These are phyloP conservation scores for Phytophthora uliginosa DNA, from an alignment of 352 stramenopile genomes.

Conservation along the genomic window DNA sequence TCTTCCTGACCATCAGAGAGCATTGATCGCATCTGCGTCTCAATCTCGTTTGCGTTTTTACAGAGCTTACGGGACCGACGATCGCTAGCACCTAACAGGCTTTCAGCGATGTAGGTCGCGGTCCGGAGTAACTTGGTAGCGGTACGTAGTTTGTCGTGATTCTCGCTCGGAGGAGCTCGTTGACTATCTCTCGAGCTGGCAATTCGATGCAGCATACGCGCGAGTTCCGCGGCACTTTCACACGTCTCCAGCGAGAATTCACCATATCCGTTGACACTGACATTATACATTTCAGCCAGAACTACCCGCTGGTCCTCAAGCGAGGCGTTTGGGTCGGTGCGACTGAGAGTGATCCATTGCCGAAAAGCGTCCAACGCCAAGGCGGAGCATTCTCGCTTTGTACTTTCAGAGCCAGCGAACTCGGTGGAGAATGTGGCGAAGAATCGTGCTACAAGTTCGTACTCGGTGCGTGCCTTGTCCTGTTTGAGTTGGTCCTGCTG, in stretches of 20 bases:
- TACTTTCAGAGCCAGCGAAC: slow-evolving; percentile 60
- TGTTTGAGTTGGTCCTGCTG: slow-evolving; percentile 37
- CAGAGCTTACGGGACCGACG: slow-evolving; percentile 50
- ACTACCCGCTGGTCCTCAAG: slow-evolving; percentile 52
- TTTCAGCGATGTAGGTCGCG: slow-evolving; percentile 63
- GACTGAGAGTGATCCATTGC: slow-evolving; percentile 46
- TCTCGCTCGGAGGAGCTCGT: slow-evolving; percentile 14
- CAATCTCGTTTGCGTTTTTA: slow-evolving; percentile 60
- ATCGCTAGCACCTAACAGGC: slow-evolving; percentile 64
- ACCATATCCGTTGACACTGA: slow-evolving; percentile 61
- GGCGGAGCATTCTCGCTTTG: slow-evolving; percentile 63
- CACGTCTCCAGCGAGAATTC: slow-evolving; percentile 74
- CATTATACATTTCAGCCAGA: slow-evolving; percentile 51
- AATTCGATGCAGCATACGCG: slow-evolving; percentile 46
- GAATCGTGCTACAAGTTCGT: slow-evolving; percentile 56
- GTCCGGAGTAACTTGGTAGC: slow-evolving; percentile 47
- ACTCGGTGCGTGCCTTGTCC: slow-evolving; percentile 28
- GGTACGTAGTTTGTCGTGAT: slow-evolving; percentile 38
- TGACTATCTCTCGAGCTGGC: slow-evolving; percentile 22
- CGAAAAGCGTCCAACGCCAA: slow-evolving; percentile 72
- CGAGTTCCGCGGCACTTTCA: slow-evolving; percentile 53
- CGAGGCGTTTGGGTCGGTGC: slow-evolving; percentile 13
- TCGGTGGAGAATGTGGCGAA: slow-evolving; percentile 71
- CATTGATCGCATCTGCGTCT: slow-evolving; percentile 36
- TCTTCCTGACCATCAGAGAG: slow-evolving; percentile 38